These are phyloP conservation scores for Scolecobasidium constrictum DNA, from an alignment of 2,329 filamentous ascomycete genomes.

Conservation along the genomic window DNA sequence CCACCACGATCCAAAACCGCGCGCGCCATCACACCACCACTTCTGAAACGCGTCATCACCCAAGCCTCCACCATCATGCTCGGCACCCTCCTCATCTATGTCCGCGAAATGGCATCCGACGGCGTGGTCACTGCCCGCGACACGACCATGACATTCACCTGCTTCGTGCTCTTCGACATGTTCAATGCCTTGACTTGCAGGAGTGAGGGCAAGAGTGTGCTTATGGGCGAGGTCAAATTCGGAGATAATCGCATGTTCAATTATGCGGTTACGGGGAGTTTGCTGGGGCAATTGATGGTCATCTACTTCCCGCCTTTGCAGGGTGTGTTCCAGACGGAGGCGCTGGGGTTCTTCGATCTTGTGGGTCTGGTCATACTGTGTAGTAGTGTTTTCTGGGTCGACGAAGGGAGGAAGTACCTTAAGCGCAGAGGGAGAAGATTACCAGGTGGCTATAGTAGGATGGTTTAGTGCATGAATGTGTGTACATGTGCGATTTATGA, in stretches of 20 bases:
- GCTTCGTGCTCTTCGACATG: constrained; percentile 99
- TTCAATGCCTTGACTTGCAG: constrained; percentile 94
- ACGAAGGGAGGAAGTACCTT: constrained; percentile 71
- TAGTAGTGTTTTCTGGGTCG: constrained; percentile 89
- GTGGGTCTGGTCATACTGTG: constrained; percentile 62
- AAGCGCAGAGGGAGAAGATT: constrained; percentile 20
- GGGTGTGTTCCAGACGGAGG: constrained; percentile 91
- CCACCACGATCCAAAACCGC: constrained; percentile 81
- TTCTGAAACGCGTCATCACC: constrained; percentile 76
- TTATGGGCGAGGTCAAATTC: constrained; percentile 72
- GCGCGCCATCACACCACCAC: constrained; percentile 73
- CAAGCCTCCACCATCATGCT: constrained; percentile 84
- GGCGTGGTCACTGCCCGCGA: constrained; percentile 80
- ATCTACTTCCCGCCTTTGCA: constrained; percentile 94
- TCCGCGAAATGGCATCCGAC: constrained; percentile 78
- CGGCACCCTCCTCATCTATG: constrained; percentile 85
- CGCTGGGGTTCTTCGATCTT: constrained; percentile 63
- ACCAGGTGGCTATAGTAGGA: constrained; percentile 23
- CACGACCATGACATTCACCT: constrained; percentile 98
- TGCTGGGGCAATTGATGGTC: constrained; percentile 79
- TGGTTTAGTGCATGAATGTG: too few species aligned
- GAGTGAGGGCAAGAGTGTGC: constrained; percentile 78
- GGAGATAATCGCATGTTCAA: constrained; percentile 92
- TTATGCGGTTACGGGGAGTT: constrained; percentile 77
- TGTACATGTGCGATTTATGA: too few species aligned